Evolutionary conservation across 2,329 filamentous ascomycete species (phyloP).

Genomic region (Gliomastix tumulicola): DNA sequence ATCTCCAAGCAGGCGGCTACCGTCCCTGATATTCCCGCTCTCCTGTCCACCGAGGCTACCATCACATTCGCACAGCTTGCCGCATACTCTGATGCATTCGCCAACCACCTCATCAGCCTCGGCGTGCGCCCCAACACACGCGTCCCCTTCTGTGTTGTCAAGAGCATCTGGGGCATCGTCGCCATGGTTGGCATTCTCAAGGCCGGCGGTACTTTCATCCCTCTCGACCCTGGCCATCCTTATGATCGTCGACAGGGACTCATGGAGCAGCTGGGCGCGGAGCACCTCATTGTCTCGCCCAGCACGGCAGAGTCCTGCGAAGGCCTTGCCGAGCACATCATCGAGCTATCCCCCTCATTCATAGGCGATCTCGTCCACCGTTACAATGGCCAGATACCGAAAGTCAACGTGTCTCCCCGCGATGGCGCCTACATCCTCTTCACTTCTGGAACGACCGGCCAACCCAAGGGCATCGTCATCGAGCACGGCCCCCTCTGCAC

Average conservation of each 20-base stretch:
- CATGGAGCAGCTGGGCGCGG: slow-evolving; percentile 4
- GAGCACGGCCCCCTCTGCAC: slow-evolving; percentile 11
- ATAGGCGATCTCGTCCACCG: background rate
- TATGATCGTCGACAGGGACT: slow-evolving; percentile 1
- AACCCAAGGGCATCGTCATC: slow-evolving; percentile 13
- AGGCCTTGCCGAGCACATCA: background rate
- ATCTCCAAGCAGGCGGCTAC: background rate
- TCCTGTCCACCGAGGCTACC: background rate
- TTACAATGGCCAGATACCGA: background rate
- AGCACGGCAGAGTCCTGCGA: slow-evolving; percentile 11
- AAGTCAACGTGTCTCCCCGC: background rate
- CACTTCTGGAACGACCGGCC: slow-evolving; percentile 7
- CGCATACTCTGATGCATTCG: background rate
- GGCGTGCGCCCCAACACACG: slow-evolving; percentile 15
- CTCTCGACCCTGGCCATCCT: slow-evolving; percentile 14
- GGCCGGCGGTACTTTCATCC: slow-evolving; percentile 18
- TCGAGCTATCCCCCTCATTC: background rate
- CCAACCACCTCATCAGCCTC: background rate
- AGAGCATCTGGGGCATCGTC: slow-evolving; percentile 14
- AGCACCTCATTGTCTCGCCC: slow-evolving; percentile 4
- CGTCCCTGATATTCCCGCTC: slow-evolving; percentile 10
- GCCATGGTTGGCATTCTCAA: slow-evolving; percentile 18
- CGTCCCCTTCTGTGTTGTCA: slow-evolving; percentile 16
- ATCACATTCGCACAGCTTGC: background rate
- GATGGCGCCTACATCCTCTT: slow-evolving; percentile 2